Percentiles rank a stretch among this genome's conserved stretches.
phyloP scores from a whole-genome alignment of 176 grass and related monocot species.

The Avena insularis region DNA sequence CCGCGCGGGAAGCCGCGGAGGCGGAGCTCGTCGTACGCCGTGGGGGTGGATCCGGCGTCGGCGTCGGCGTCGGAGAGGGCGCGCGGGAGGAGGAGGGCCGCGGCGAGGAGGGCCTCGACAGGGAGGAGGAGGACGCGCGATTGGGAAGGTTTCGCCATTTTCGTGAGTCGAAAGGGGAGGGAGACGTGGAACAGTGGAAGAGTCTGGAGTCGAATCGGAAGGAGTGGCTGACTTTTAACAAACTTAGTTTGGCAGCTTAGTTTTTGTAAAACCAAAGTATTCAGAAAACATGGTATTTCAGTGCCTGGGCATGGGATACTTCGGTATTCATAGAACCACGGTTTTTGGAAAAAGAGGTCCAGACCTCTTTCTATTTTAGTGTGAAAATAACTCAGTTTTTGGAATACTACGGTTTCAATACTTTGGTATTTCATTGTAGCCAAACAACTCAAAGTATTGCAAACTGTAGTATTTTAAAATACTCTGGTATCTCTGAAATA shows the following conservation, averaged over 20 bases:
- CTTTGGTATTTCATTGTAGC: no score
- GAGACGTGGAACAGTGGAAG: slow-evolving; percentile 39
- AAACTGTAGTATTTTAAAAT: no score
- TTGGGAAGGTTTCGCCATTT: slow-evolving; percentile 37
- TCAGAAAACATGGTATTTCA: no score
- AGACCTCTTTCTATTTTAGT: no score
- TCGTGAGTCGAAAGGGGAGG: not conserved
- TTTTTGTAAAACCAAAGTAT: no score
- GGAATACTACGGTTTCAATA: no score
- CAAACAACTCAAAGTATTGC: no score
- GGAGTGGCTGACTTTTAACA: not conserved
- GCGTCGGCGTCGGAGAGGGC: slow-evolving; percentile 34
- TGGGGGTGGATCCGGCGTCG: not conserved
- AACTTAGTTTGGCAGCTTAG: not conserved
- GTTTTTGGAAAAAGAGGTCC: no score
- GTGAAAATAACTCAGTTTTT: no score
- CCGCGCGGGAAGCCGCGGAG: slow-evolving; percentile 56
- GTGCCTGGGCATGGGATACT: no score
- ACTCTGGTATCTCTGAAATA: no score
- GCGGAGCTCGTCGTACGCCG: slow-evolving; percentile 62
- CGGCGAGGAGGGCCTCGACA: slow-evolving; percentile 28
- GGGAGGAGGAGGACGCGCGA: slow-evolving; percentile 22
- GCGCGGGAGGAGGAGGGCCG: slow-evolving; percentile 37
- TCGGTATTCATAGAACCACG: no score
- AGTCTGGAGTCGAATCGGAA: not conserved